Evolutionary conservation across 306 rosid genomes (phyloP).

Genomic region (Cicer arietinum): DNA sequence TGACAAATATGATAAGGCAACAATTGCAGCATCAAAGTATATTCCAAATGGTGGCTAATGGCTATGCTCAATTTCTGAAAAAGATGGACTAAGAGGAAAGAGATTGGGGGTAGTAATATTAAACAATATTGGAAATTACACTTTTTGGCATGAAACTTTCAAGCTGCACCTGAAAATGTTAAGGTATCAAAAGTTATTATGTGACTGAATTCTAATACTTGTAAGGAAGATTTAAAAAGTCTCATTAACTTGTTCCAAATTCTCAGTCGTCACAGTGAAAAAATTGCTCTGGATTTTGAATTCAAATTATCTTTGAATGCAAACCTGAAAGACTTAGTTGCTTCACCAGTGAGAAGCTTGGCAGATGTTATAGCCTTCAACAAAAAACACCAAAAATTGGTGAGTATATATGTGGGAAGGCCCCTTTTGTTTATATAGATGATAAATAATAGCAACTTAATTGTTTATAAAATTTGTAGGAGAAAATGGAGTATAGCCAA

Average conservation of each 20-base stretch:
- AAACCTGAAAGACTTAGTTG: constrained; percentile 53
- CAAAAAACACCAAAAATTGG: constrained; percentile 46
- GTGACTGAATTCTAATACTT: too few relatives aligned
- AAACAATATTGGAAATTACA: constrained; percentile 37
- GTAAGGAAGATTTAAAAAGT: not conserved
- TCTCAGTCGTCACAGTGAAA: constrained; percentile 40
- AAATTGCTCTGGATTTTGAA: constrained; percentile 49
- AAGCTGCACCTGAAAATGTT: constrained; percentile 51
- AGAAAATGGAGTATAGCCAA: constrained; percentile 51
- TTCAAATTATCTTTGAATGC: constrained; percentile 59
- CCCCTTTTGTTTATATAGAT: not conserved
- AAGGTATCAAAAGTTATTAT: constrained; percentile 44
- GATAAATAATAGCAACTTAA: not conserved
- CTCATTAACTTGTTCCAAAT: too few relatives aligned
- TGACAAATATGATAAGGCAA: constrained; percentile 52
- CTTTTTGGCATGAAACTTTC: constrained; percentile 42
- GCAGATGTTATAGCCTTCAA: constrained; percentile 67
- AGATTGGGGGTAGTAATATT: constrained; percentile 58
- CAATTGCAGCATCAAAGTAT: constrained; percentile 54
- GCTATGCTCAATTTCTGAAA: constrained; percentile 58
- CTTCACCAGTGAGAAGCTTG: constrained; percentile 57
- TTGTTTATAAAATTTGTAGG: constrained; percentile 41
- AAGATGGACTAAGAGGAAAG: constrained; percentile 65
- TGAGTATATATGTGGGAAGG: constrained; percentile 28
- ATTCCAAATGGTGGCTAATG: constrained; percentile 66